Percentiles rank a stretch among this genome's conserved stretches.
phyloP scores from a whole-genome alignment of 208 protist genomes.

The Acanthamoeba royreba region DNA sequence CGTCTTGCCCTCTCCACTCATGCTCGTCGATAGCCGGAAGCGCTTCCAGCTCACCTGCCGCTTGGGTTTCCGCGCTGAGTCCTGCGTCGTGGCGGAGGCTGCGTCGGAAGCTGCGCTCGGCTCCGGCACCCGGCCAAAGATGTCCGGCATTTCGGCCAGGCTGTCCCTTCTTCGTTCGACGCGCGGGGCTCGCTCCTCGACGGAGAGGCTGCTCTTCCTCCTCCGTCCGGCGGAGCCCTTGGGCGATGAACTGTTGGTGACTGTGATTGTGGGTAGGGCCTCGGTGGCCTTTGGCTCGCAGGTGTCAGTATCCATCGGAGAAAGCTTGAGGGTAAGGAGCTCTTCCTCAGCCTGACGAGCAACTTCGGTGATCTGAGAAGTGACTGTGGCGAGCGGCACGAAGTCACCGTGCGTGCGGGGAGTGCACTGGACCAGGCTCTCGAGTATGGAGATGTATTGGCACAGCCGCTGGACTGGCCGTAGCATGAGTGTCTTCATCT shows the following conservation, averaged over 20 bases:
- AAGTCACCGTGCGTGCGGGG: not conserved
- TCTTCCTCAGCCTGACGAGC: not conserved
- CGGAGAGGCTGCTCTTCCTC: not conserved
- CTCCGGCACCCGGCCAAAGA: not conserved
- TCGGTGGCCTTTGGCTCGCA: not conserved
- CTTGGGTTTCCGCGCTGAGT: not conserved
- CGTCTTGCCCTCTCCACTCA: too few relatives aligned
- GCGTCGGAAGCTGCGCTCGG: not conserved
- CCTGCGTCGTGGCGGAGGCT: not conserved
- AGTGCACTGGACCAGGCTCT: not conserved
- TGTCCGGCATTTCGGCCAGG: not conserved
- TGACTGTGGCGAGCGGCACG: not conserved
- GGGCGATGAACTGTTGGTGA: not conserved
- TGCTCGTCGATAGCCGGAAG: not conserved
- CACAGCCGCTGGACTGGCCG: not conserved
- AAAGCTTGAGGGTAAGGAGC: not conserved
- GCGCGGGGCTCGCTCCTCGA: not conserved
- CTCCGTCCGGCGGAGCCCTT: not conserved
- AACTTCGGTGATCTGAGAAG: not conserved
- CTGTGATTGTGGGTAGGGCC: not conserved
- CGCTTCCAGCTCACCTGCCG: not conserved
- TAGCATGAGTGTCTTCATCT: slow-evolving; percentile 17
- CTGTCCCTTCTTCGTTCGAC: not conserved
- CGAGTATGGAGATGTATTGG: not conserved
- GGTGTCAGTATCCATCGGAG: not conserved